These are phyloP conservation scores for Alternaria sp. DNA, from an alignment of 2,329 filamentous ascomycete genomes.

Conservation along the genomic window DNA sequence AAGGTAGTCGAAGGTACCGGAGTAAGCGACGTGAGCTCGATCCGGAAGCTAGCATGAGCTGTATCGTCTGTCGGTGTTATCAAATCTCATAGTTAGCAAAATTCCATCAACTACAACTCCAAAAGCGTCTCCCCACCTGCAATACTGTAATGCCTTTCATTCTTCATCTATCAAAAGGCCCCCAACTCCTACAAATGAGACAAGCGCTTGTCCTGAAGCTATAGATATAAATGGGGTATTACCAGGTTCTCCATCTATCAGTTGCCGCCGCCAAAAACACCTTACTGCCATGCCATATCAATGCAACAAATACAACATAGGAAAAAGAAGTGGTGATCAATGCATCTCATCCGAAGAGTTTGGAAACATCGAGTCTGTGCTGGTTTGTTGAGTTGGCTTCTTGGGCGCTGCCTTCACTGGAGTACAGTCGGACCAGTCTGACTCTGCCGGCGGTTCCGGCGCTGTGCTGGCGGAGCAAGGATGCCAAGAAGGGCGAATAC, in stretches of 20 bases:
- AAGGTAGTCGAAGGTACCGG: constrained; percentile 63
- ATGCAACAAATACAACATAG: constrained; percentile 12
- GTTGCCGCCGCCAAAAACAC: constrained; percentile 2
- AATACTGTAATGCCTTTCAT: background rate
- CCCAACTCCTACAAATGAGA: constrained; percentile 10
- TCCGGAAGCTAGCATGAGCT: constrained; percentile 13
- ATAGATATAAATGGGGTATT: constrained; percentile 20
- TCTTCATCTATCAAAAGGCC: constrained; percentile 3
- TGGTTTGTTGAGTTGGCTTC: background rate
- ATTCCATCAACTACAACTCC: background rate
- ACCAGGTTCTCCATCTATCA: constrained; percentile 16
- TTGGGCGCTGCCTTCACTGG: background rate
- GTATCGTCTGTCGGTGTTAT: background rate
- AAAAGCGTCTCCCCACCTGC: background rate
- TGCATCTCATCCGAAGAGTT: constrained; percentile 5
- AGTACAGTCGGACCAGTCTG: background rate
- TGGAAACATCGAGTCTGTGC: constrained; percentile 14
- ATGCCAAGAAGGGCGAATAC: background rate
- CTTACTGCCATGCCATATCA: constrained; percentile 6
- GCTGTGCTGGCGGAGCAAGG: background rate
- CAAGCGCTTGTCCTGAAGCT: constrained; percentile 8
- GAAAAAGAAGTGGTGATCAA: background rate
- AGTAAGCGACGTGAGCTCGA: constrained; percentile 55
- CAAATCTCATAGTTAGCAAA: background rate
- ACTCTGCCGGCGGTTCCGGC: background rate